Evolutionary conservation across 1,139 yeast species (phyloP).

Genomic region (Arxiozyma slooffiae): DNA sequence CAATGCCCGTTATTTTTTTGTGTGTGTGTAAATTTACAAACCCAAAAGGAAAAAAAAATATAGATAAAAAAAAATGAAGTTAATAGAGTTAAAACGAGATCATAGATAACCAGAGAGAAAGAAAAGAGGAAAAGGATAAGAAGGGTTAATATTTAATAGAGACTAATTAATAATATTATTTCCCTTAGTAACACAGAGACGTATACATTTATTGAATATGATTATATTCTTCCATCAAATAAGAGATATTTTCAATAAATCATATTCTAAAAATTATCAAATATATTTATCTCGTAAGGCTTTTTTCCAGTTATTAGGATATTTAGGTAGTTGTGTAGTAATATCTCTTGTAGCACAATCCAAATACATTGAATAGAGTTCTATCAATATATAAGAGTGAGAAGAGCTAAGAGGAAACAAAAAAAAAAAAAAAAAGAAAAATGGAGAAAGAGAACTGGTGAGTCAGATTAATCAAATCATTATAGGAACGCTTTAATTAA

Average conservation of each 20-base stretch:
- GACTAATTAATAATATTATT: no score
- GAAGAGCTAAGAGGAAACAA: background rate
- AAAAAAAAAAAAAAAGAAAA: no score
- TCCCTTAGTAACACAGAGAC: background rate
- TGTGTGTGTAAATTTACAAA: no score
- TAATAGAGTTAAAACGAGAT: no score
- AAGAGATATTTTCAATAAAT: conserved; percentile 24
- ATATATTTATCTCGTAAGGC: conserved; percentile 27
- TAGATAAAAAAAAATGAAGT: background rate
- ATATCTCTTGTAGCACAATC: conserved; percentile 28
- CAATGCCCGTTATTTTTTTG: no score
- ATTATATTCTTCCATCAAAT: conserved; percentile 25
- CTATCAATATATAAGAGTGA: background rate
- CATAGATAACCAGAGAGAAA: no score
- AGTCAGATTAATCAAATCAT: no score
- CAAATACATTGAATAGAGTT: conserved; percentile 12
- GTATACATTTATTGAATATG: conserved; percentile 9
- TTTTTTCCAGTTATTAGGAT: conserved; percentile 29
- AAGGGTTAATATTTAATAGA: no score
- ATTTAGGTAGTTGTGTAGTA: conserved; percentile 28
- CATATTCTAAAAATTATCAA: conserved; percentile 26
- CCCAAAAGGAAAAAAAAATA: background rate
- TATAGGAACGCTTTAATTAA: no score
- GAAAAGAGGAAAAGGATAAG: no score
- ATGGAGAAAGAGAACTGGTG: no score